These are phyloP conservation scores for Cystobasidium sp. DNA, from an alignment of 1,284 basidiomycete genomes.

Conservation along the genomic window DNA sequence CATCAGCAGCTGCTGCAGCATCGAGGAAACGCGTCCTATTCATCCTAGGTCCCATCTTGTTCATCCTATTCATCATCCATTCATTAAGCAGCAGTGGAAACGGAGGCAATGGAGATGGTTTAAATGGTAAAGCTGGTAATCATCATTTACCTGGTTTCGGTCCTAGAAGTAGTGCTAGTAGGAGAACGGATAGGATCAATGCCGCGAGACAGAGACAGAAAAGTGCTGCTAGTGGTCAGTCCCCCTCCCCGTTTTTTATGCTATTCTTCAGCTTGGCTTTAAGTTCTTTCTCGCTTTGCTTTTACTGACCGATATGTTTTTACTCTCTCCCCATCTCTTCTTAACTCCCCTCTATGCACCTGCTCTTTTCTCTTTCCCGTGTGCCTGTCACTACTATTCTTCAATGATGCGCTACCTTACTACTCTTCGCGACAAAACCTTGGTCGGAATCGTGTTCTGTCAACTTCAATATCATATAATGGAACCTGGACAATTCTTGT, in stretches of 20 bases:
- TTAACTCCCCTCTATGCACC: not conserved
- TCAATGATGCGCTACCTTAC: not conserved
- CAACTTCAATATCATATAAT: too few relatives aligned
- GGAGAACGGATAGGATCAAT: slow-evolving; percentile 42
- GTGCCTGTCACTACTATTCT: not conserved
- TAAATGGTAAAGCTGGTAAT: slow-evolving; percentile 4
- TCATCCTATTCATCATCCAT: slow-evolving; percentile 36
- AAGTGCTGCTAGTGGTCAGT: slow-evolving; percentile 44
- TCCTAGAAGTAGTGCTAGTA: slow-evolving; percentile 18
- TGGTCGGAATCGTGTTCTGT: too few relatives aligned
- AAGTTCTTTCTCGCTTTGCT: not conserved
- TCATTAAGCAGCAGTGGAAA: slow-evolving; percentile 7
- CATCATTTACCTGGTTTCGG: slow-evolving; percentile 43
- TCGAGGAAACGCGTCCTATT: slow-evolving; percentile 37
- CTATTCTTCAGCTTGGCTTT: not conserved
- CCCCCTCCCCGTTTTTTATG: not conserved
- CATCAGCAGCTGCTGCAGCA: not conserved
- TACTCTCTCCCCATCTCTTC: not conserved
- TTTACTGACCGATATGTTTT: not conserved
- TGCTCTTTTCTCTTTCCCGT: not conserved
- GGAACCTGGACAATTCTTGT: too few relatives aligned
- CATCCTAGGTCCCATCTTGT: slow-evolving; percentile 38
- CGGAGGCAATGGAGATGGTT: not conserved
- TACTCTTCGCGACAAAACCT: not conserved
- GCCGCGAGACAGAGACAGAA: slow-evolving; percentile 39